Evolutionary conservation across 2,329 filamentous ascomycete genomes (phyloP).

Genomic region (Sporothrix sp.): DNA sequence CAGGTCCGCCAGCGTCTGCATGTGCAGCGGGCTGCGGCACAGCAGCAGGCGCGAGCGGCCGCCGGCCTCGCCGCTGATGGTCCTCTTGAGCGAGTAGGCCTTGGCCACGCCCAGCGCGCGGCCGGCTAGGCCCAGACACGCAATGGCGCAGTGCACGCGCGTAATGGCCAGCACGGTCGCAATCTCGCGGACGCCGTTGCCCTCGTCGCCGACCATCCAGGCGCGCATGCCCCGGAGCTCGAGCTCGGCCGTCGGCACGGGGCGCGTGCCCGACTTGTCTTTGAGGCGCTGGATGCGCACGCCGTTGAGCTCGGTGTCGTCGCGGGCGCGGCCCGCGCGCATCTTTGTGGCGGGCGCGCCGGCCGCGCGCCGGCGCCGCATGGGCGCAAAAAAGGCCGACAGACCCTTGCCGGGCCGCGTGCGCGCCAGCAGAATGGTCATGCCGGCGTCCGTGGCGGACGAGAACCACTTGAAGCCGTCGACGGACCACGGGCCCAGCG

Average conservation of each 20-base stretch:
- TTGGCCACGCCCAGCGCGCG: slow-evolving; percentile 48
- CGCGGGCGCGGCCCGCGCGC: slow-evolving; percentile 21
- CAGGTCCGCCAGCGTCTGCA: slow-evolving; percentile 47
- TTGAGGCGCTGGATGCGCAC: slow-evolving; percentile 60
- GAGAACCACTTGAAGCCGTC: slow-evolving; percentile 66
- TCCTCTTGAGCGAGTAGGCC: slow-evolving; percentile 48
- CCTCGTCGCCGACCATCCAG: slow-evolving; percentile 57
- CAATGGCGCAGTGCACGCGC: slow-evolving; percentile 46
- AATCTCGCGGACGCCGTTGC: slow-evolving; percentile 59
- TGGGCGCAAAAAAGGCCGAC: slow-evolving; percentile 56
- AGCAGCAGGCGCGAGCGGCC: slow-evolving; percentile 38
- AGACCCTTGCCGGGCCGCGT: slow-evolving; percentile 41
- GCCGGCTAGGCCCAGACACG: slow-evolving; percentile 42
- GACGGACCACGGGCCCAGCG: slow-evolving; percentile 49
- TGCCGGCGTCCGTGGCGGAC: slow-evolving; percentile 54
- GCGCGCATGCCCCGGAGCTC: slow-evolving; percentile 53
- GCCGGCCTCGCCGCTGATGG: slow-evolving; percentile 36
- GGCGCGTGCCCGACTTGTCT: slow-evolving; percentile 60
- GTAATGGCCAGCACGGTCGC: slow-evolving; percentile 59
- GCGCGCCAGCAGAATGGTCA: slow-evolving; percentile 54
- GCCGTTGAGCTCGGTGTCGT: slow-evolving; percentile 48
- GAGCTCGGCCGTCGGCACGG: slow-evolving; percentile 63
- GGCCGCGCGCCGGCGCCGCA: slow-evolving; percentile 33
- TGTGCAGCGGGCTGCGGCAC: slow-evolving; percentile 44
- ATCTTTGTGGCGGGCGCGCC: slow-evolving; percentile 21